Percentiles rank a stretch among this genome's conserved stretches.
phyloP scores from a whole-genome alignment of 1,284 basidiomycete genomes.

The Trichosporon coremiiforme region DNA sequence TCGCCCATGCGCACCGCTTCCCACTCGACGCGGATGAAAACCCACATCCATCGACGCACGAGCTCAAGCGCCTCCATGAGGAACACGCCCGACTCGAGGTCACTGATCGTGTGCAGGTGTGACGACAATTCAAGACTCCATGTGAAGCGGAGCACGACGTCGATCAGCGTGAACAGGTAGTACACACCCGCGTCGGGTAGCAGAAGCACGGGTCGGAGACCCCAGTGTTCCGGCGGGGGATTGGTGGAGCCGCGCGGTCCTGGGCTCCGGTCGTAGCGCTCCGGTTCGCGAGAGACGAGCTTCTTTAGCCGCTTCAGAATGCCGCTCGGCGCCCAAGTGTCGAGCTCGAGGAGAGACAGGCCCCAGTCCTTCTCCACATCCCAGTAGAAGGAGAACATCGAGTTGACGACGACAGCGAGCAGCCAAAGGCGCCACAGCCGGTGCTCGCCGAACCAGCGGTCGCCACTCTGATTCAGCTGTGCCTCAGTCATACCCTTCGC shows the following conservation, averaged over 20 bases:
- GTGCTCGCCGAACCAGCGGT: slow-evolving; percentile 74
- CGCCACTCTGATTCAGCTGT: slow-evolving; percentile 53
- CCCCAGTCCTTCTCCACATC: slow-evolving; percentile 99
- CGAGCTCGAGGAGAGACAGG: slow-evolving; percentile 68
- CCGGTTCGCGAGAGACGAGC: neutral
- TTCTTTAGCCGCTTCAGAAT: neutral
- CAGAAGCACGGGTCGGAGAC: slow-evolving; percentile 70
- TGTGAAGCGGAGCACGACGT: slow-evolving; percentile 87
- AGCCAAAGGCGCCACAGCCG: slow-evolving; percentile 83
- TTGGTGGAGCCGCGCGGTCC: slow-evolving; percentile 27
- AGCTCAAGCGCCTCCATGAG: slow-evolving; percentile 89
- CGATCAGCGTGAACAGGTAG: slow-evolving; percentile 77
- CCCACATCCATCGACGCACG: slow-evolving; percentile 91
- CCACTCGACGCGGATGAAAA: slow-evolving; percentile 95
- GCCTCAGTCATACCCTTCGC: slow-evolving; percentile 58
- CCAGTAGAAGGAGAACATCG: slow-evolving; percentile 98
- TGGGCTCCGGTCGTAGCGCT: slow-evolving; percentile 21
- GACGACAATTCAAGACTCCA: slow-evolving; percentile 91
- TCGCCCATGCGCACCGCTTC: slow-evolving; percentile 70
- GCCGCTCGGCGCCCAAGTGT: slow-evolving; percentile 46
- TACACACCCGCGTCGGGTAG: slow-evolving; percentile 78
- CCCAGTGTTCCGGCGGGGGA: slow-evolving; percentile 61
- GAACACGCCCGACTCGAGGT: slow-evolving; percentile 83
- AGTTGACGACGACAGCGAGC: slow-evolving; percentile 81
- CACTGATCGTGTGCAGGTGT: slow-evolving; percentile 79